Percentiles rank a stretch among this genome's conserved stretches.
Evolutionary conservation across 768 basidiomycete genomes (phyloP).

Genomic region (Lentinula edodes): DNA sequence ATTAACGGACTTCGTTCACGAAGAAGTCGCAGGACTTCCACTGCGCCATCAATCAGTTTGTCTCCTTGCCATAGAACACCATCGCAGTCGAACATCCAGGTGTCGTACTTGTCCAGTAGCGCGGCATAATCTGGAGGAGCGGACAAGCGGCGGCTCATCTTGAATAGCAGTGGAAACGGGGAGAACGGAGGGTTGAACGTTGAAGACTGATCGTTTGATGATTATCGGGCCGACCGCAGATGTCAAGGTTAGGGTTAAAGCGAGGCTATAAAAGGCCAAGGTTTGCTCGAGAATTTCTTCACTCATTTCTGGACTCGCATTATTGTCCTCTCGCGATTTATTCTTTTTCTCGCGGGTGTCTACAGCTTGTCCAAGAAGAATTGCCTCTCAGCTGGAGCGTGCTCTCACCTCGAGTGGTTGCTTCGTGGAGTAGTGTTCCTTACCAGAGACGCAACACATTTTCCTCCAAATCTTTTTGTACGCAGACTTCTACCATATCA

Average conservation of each 20-base stretch:
- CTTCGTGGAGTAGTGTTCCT: not conserved
- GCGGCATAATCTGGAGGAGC: not conserved
- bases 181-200: too few species aligned
- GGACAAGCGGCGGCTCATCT: constrained; percentile 1
- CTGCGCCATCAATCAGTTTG: constrained; percentile 69
- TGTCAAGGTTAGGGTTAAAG: not conserved
- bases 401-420: not conserved
- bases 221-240: not conserved
- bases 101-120: constrained; percentile 69
- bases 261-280: not conserved
- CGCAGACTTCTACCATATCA: not conserved
- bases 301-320: constrained; percentile 1
- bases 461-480: not conserved
- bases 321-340: constrained; percentile 1
- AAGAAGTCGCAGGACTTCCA: constrained; percentile 68
- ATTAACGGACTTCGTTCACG: constrained; percentile 59
- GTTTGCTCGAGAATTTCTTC: not conserved
- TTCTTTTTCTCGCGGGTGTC: not conserved
- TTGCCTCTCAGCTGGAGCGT: constrained; percentile 1
- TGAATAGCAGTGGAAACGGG: not conserved
- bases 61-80: constrained; percentile 92
- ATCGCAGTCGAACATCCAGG: constrained; percentile 96
- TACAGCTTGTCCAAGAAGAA: not conserved
- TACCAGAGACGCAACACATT: not conserved
- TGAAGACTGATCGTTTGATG: too few species aligned